Percentiles rank a stretch among this genome's conserved stretches.
Conservation (phyloP, 495 filamentous ascomycete genomes). For the Paragyromitra xinjiangensis region DNA sequence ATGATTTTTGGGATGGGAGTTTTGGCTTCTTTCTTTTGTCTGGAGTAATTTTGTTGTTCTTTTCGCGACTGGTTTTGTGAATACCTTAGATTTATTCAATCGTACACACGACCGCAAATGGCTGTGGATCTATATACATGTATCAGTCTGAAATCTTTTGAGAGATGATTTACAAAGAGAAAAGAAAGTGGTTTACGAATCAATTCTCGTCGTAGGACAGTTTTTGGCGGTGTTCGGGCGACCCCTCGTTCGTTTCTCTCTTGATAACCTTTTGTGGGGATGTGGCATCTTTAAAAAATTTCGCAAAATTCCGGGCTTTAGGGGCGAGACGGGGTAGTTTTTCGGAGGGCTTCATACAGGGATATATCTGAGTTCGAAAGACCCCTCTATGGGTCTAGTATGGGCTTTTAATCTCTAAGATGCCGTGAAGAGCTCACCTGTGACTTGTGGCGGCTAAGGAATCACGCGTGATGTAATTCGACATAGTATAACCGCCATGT, state of each 20-base stretch:
- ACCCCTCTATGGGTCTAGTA: background rate
- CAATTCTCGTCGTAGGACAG: background rate
- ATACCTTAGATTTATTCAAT: constrained; percentile 1
- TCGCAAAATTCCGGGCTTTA: background rate
- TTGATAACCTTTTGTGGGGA: background rate
- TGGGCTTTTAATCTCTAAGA: background rate
- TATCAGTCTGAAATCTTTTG: constrained; percentile 9
- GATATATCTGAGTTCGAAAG: background rate
- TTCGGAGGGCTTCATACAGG: background rate
- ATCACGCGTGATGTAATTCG: background rate
- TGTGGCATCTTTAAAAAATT: background rate
- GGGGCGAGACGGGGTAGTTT: background rate
- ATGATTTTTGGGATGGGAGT: background rate
- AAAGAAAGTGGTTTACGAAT: background rate
- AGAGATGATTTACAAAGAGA: constrained; percentile 6
- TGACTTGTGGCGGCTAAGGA: background rate
- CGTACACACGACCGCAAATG: background rate
- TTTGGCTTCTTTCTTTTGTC: background rate
- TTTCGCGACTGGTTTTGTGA: background rate
- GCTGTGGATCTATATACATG: background rate
- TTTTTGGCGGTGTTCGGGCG: background rate
- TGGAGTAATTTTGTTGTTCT: background rate
- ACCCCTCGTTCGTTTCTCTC: background rate
- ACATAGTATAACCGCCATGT: background rate
- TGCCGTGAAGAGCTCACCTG: background rate